Evolutionary conservation across 2,329 filamentous ascomycete genomes (phyloP), one percentile per base, ranked within the genome.

Genomic region (Colletotrichum spaethianum): DNA sequence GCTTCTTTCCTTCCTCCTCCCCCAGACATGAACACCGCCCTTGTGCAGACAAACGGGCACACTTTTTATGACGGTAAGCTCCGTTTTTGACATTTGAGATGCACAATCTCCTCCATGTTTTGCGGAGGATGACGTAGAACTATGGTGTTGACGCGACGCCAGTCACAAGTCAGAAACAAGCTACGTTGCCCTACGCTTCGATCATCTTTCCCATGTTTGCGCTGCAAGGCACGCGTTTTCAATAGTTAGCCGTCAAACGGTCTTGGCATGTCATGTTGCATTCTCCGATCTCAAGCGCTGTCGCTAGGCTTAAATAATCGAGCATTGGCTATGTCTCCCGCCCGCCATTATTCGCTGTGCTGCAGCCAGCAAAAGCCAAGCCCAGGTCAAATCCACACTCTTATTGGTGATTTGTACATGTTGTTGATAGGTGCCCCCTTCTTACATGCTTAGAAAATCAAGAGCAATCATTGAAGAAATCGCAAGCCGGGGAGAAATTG

Each of bases 1-100:
- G 16, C 44, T 62, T 52, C n/a, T 23, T 56, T 62, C n/a, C 52
- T 62, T 16, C 14, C 44, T 62, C 42, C 23, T 48, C 31, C n/a
- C 60, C 44, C 59, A n/a, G 31, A 20, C 40, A 16, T 20, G 1
- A 36, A 12, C 14, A 40, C 26, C 16, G 14, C 44, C 16, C 9
- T 52, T 23, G 23, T 26, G n/a, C 9, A 50, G 33, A 50, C 3
- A 50, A 20, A 18, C 4, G 12, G 14, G 20, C 26, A 18, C n/a
- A 26, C 16, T 56, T 46, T 6, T 33, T n/a, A n/a, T n/a, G n/a
- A 23, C 40, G 5, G 42, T 46, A 14, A 14, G 20, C 3, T 31
- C 20, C 12, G 28, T 20, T 0, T 7, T 48, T 12, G 2, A n/a
- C 26, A 2, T 40, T 4, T 8, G 16, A 7, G 26, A 46, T 33